Base-by-base conservation (phyloP, 768 basidiomycete genomes). In the Imleria badia region DNA sequence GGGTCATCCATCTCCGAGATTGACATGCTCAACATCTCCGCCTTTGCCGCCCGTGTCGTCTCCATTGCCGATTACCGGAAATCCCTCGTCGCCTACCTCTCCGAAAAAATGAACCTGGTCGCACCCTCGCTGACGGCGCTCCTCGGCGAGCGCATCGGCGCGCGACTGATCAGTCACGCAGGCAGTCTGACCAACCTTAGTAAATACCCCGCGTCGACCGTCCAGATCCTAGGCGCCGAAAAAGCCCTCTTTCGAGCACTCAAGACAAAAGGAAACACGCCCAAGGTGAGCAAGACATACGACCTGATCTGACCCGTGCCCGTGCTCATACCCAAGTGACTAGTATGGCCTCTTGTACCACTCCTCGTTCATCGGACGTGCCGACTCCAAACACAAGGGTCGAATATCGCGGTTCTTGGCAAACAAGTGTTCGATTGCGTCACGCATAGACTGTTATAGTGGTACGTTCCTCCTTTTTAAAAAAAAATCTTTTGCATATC, bases 201-300 rank as follows among this genome's bases (percentile, higher is more conserved):
- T 81, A 98, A 98, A 77, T 98, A 98, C 76, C 96, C 96, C 31
- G 96, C 96, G 1, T 94, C 91, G 66, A 98, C 96, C 14, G 96
- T 98, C 39, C 96, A 98, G 74, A 98, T 98, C 62, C 79, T 98
- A 39, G 96, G 96, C 62, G 96, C 96, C 22, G 96, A 98, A 77
- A 98, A 98, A 73, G 96, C 96, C 3, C 80, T 98, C 26, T 98
- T 98, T 83, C 78, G 96, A 51, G 96, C 96, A 0, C 78, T 98
- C 66, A 98, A 98, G 79, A 98, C 96, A 31, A 98, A 98, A 74
- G 96, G 96, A 15, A 98, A 98, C 72, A 99, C 96, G 0, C 95
- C 96, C 39, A 97, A 97, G 79, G 93, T 92, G 39, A 38, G 49
- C 45, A 1, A 5, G 36, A 2, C 3, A 20, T 6, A 2, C 3